Evolutionary conservation across 768 basidiomycete genomes (phyloP).

Genomic region (Holtermanniella nyarrowii): DNA sequence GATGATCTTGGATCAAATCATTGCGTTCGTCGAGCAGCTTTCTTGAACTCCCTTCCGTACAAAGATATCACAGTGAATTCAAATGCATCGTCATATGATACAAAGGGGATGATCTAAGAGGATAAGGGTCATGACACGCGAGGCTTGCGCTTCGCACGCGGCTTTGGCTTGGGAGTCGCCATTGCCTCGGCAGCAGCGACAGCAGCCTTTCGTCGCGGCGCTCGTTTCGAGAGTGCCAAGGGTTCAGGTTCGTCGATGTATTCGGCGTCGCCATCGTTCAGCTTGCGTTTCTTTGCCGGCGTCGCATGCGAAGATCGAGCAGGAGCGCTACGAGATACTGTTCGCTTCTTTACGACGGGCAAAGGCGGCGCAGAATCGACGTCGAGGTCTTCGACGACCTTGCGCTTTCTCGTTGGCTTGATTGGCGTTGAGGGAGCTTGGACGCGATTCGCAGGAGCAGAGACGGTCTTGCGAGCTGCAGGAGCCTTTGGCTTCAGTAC

Average conservation of each 20-base stretch:
- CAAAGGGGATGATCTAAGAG: neutral
- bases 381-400: too few species aligned
- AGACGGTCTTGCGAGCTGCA: too few species aligned
- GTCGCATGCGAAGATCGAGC: too few species aligned
- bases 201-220: neutral
- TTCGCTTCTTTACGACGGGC: too few species aligned
- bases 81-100: neutral
- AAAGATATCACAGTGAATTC: too few species aligned
- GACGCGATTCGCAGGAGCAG: too few species aligned
- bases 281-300: neutral
- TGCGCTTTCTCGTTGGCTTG: too few species aligned
- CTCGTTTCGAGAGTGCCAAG: neutral
- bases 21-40: conserved; percentile 15
- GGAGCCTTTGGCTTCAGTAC: too few species aligned
- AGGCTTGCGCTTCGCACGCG: neutral
- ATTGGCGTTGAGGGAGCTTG: too few species aligned
- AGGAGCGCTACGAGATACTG: too few species aligned
- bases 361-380: too few species aligned
- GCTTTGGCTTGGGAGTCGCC: neutral
- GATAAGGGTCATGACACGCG: neutral
- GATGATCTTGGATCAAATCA: conserved; percentile 34
- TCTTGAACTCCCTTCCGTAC: neutral
- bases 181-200: neutral
- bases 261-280: neutral
- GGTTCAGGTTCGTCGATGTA: neutral